Evolutionary conservation across 768 basidiomycete species (phyloP).

Genomic region (Amanita polypyramis): DNA sequence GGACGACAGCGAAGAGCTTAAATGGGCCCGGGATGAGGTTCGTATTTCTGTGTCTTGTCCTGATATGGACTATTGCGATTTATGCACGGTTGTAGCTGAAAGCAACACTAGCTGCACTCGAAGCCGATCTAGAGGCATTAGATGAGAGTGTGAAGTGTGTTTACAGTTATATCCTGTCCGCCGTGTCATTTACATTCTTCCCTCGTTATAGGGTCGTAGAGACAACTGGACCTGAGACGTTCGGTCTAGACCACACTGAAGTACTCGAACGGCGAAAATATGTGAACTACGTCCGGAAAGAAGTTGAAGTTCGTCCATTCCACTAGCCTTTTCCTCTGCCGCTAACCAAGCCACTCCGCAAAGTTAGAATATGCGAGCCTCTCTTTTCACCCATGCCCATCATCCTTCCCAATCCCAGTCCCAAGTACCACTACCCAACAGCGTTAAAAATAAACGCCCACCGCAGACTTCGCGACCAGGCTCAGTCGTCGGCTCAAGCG

Average conservation of each 20-base stretch:
- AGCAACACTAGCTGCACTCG: slow-evolving; percentile 65
- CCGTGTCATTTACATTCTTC: slow-evolving; percentile 4
- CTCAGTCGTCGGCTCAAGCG: not conserved
- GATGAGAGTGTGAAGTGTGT: slow-evolving; percentile 85
- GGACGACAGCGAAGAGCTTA: slow-evolving; percentile 70
- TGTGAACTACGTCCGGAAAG: slow-evolving; percentile 59
- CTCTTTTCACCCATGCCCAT: slow-evolving; percentile 26
- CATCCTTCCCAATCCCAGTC: not conserved
- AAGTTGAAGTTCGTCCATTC: slow-evolving; percentile 60
- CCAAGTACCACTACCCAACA: not conserved
- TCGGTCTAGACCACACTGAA: slow-evolving; percentile 73
- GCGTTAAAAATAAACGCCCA: not conserved
- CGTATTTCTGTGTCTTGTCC: slow-evolving; percentile 9
- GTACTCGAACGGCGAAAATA: slow-evolving; percentile 69
- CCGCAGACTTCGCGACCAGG: not conserved
- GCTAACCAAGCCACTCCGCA: not conserved
- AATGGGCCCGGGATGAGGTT: slow-evolving; percentile 74
- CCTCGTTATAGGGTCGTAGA: slow-evolving; percentile 65
- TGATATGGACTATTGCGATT: not conserved
- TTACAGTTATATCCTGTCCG: not conserved
- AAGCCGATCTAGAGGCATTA: slow-evolving; percentile 86
- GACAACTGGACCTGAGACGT: slow-evolving; percentile 70
- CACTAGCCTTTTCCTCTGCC: not conserved
- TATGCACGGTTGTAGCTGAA: slow-evolving; percentile 40
- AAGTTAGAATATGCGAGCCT: slow-evolving; percentile 71